A percentile compares a stretch with the other conserved stretches of the same genome.
Conservation (phyloP, 768 basidiomycete genomes). For the Boletellus ananas region DNA sequence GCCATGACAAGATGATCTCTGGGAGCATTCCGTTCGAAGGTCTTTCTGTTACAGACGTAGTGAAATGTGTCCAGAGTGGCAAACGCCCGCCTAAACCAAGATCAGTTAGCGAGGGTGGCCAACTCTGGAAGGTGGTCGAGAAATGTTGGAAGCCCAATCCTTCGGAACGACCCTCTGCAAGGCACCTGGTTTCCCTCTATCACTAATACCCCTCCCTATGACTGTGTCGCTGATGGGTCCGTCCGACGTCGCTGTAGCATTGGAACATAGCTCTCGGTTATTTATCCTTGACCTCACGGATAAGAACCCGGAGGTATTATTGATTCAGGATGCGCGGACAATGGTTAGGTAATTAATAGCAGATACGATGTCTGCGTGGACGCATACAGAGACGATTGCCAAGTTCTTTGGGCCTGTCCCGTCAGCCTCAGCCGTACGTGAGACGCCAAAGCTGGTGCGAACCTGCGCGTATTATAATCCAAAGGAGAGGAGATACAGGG, state of each 20-base stretch:
- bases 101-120: conserved; percentile 3
- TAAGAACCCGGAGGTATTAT: background rate
- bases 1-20: conserved; percentile 16
- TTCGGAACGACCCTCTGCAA: conserved; percentile 13
- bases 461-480: too few relatives aligned
- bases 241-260: too few relatives aligned
- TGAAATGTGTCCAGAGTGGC: background rate
- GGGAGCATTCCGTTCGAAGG: conserved; percentile 15
- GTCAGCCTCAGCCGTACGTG: too few relatives aligned
- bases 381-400: too few relatives aligned
- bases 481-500: too few relatives aligned
- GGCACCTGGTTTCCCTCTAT: background rate
- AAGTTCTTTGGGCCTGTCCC: too few relatives aligned
- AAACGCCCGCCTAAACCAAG: conserved; percentile 7
- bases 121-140: conserved; percentile 10
- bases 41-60: background rate
- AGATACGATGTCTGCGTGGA: too few relatives aligned
- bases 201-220: background rate
- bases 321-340: background rate
- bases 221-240: background rate
- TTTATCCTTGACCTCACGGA: background rate
- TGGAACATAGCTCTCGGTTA: too few relatives aligned
- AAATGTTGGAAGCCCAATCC: conserved; percentile 9
- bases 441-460: too few relatives aligned
- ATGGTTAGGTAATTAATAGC: too few relatives aligned